Evolutionary conservation across 1,284 basidiomycete species (phyloP).

Genomic region (Fomitopsis palustris): DNA sequence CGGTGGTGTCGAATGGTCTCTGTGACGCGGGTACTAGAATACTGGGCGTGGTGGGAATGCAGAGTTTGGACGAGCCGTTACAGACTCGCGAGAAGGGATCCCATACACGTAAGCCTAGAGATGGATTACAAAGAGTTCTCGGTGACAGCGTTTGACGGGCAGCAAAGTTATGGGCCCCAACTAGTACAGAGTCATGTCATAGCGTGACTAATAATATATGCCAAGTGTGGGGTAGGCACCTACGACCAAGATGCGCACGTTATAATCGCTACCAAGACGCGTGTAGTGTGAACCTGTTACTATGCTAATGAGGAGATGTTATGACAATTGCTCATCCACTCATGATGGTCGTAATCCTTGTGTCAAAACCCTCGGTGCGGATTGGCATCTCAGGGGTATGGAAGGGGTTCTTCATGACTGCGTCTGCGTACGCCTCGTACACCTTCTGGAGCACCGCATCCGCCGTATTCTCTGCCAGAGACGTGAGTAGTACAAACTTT

Average conservation of each 20-base stretch:
- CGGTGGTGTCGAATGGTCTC: neutral
- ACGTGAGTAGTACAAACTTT: slow-evolving; percentile 94
- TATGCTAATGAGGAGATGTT: too few species aligned
- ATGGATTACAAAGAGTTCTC: neutral
- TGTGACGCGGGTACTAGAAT: neutral
- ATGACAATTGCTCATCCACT: slow-evolving; percentile 28
- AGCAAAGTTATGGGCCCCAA: neutral
- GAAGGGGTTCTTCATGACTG: slow-evolving; percentile 99
- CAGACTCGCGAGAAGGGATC: neutral
- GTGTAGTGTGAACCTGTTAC: too few species aligned
- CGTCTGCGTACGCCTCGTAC: slow-evolving; percentile 90
- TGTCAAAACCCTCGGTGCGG: slow-evolving; percentile 87
- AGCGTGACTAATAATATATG: neutral
- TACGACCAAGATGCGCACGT: too few species aligned
- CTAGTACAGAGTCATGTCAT: too few species aligned
- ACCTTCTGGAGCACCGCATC: slow-evolving; percentile 77
- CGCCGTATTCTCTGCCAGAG: slow-evolving; percentile 69
- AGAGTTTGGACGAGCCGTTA: too few species aligned
- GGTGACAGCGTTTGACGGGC: neutral
- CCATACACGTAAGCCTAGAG: neutral
- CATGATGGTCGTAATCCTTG: slow-evolving; percentile 58
- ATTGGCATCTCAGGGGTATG: slow-evolving; percentile 99
- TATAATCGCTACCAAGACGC: too few species aligned
- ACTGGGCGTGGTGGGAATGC: too few species aligned
- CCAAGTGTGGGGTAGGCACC: too few species aligned